phyloP scores from a whole-genome alignment of 1,139 yeast genomes.

The Lodderomyces margitis region DNA sequence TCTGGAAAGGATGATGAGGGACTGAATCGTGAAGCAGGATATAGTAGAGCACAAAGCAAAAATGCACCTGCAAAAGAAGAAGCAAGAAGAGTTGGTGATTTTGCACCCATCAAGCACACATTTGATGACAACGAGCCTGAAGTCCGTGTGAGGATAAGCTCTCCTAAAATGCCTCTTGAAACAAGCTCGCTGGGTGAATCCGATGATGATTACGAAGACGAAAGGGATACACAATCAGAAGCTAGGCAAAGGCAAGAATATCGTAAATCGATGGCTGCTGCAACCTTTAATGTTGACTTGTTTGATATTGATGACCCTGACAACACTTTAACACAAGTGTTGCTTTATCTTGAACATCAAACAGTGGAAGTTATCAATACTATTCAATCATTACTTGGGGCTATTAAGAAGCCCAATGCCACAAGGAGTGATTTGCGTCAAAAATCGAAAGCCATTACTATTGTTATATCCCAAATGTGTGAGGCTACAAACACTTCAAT shows the following conservation, averaged over 20 bases:
- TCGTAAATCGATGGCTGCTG: conserved; percentile 52
- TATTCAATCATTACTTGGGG: conserved; percentile 75
- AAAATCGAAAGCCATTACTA: conserved; percentile 71
- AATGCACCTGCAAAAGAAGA: conserved; percentile 6
- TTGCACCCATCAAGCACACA: neutral
- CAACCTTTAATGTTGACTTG: conserved; percentile 63
- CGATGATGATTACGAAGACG: conserved; percentile 15
- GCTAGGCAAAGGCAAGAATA: conserved; percentile 49
- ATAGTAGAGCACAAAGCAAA: conserved; percentile 1
- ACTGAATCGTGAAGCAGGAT: neutral
- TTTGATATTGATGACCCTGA: conserved; percentile 85
- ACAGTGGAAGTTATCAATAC: conserved; percentile 90
- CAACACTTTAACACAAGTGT: conserved; percentile 79
- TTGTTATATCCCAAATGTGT: conserved; percentile 81
- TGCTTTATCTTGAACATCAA: conserved; percentile 87
- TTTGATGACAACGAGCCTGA: conserved; percentile 4
- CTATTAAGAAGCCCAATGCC: conserved; percentile 74
- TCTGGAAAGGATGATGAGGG: neutral
- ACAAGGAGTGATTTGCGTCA: conserved; percentile 72
- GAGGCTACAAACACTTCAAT: conserved; percentile 87
- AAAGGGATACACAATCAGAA: conserved; percentile 27
- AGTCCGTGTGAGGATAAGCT: conserved; percentile 1
- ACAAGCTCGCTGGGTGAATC: conserved; percentile 5
- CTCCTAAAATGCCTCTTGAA: conserved; percentile 4
- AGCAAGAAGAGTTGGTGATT: neutral